phyloP scores from a whole-genome alignment of 306 rosid genomes.

The Purshia tridentata region DNA sequence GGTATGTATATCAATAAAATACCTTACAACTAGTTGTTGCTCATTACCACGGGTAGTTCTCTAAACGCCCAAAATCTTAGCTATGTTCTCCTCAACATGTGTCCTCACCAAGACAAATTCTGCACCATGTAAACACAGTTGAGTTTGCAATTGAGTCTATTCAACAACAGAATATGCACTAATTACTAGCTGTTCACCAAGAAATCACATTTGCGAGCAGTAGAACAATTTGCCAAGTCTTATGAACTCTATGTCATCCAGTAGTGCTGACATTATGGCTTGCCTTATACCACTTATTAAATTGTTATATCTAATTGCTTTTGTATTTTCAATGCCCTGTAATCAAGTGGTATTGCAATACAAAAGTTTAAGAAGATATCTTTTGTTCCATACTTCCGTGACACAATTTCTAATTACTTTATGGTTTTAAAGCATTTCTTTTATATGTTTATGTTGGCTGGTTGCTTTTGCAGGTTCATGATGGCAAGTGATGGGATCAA shows the following conservation, averaged over 20 bases:
- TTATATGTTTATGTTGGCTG: conserved; percentile 26
- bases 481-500: conserved; percentile 96
- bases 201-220: no score
- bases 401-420: not conserved
- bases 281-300: not conserved
- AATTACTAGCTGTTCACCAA: no score
- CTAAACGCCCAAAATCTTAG: no score
- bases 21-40: not conserved
- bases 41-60: no score
- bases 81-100: no score
- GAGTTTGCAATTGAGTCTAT: no score
- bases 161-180: no score
- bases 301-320: not conserved
- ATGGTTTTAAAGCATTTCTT: conserved; percentile 26
- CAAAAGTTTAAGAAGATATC: conserved; percentile 16
- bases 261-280: not conserved
- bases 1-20: not conserved
- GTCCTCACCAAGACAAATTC: no score
- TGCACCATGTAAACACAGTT: no score
- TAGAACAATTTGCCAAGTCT: not conserved
- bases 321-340: not conserved
- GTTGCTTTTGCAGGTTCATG: conserved; percentile 68
- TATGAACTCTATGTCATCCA: not conserved
- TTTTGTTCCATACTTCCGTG: not conserved
- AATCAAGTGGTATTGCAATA: not conserved